phyloP scores from a whole-genome alignment of 1,139 yeast species.

The Taphrina pruni region DNA sequence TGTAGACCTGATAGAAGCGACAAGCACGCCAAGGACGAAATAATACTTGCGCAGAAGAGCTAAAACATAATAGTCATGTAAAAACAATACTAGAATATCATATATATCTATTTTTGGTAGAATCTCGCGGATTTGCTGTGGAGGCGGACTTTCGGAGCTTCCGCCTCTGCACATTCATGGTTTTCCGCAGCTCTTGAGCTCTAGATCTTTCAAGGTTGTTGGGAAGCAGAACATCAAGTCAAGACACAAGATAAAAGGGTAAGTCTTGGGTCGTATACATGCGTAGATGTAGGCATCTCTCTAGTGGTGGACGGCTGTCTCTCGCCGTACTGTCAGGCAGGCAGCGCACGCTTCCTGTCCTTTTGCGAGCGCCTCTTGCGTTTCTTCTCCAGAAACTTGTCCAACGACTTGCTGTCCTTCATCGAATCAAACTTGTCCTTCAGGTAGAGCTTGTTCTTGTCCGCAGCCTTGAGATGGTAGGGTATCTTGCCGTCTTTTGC shows the following conservation, averaged over 20 bases:
- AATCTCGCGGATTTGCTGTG: neutral
- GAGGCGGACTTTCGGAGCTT: neutral
- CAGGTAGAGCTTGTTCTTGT: conserved; percentile 81
- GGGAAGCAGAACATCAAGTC: too few species aligned
- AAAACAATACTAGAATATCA: too few species aligned
- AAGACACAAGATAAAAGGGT: too few species aligned
- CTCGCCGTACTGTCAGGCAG: neutral
- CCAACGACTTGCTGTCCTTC: conserved; percentile 76
- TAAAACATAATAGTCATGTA: too few species aligned
- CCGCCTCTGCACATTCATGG: neutral
- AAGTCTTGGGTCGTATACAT: too few species aligned
- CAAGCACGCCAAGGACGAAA: too few species aligned
- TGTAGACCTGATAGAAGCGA: too few species aligned
- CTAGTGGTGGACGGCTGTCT: neutral
- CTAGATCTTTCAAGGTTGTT: too few species aligned
- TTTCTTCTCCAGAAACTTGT: conserved; percentile 88
- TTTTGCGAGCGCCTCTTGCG: conserved; percentile 91
- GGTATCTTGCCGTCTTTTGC: conserved; percentile 60
- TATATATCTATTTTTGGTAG: too few species aligned
- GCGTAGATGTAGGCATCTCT: neutral
- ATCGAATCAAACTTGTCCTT: conserved; percentile 85
- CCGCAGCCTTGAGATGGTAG: conserved; percentile 73
- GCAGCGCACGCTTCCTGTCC: conserved; percentile 64
- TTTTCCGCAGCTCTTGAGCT: too few species aligned
- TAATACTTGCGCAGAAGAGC: neutral